Conservation (phyloP, 192 early-diverging fungal genomes). For the Linnemannia zychae region DNA sequence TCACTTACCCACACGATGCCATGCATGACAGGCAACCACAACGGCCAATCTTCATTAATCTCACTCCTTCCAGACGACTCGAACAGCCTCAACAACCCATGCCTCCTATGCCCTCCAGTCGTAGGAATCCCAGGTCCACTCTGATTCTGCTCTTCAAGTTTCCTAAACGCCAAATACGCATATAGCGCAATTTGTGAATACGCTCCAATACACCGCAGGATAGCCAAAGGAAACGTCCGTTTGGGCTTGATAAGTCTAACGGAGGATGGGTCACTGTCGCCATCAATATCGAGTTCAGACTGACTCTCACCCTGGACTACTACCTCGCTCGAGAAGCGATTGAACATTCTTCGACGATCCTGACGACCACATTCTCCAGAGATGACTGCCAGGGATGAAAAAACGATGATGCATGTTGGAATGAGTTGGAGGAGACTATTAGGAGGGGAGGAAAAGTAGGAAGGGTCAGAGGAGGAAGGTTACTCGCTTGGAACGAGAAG, state of each 20-base stretch:
- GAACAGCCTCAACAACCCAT: not conserved
- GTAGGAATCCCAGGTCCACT: not conserved
- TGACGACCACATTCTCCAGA: constrained; percentile 51
- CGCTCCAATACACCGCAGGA: constrained; percentile 47
- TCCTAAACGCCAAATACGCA: constrained; percentile 29
- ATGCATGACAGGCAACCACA: constrained; percentile 56
- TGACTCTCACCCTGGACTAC: constrained; percentile 51
- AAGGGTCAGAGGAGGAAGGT: not conserved
- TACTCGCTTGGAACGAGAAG: not conserved
- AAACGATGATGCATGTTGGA: constrained; percentile 54
- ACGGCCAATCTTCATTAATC: constrained; percentile 43
- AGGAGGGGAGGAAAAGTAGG: not conserved
- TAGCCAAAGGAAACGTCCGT: constrained; percentile 36
- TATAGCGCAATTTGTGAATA: constrained; percentile 40
- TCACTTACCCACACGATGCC: constrained; percentile 50
- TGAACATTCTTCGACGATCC: constrained; percentile 44
- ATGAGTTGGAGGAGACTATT: constrained; percentile 43
- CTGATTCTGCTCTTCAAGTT: constrained; percentile 17
- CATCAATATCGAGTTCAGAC: constrained; percentile 30
- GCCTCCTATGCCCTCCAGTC: too few species aligned
- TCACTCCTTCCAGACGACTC: not conserved
- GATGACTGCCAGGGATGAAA: constrained; percentile 52
- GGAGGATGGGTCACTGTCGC: not conserved
- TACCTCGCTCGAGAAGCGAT: constrained; percentile 50
- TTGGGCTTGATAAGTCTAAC: constrained; percentile 43